These are phyloP conservation scores for Corylus heterophylla DNA, from an alignment of 306 rosid genomes.

Conservation along the genomic window DNA sequence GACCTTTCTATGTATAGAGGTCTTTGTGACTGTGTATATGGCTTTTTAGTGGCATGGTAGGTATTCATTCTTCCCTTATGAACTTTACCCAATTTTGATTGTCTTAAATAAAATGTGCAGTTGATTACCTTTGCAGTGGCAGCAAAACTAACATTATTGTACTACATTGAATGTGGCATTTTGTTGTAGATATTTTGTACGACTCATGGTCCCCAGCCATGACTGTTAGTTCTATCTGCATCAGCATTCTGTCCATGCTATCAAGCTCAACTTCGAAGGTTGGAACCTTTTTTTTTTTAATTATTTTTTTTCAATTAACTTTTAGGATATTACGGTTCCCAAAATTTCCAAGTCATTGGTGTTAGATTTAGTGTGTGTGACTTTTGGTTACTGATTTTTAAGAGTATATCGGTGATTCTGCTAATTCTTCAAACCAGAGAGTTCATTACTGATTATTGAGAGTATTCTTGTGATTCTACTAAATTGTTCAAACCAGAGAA, in stretches of 20 bases:
- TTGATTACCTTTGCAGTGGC: conserved; percentile 10
- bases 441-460: not conserved
- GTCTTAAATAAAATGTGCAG: not conserved
- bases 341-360: conserved; percentile 3
- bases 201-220: conserved; percentile 99
- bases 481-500: not conserved
- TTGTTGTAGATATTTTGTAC: conserved; percentile 89
- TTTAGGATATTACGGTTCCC: conserved; percentile 20
- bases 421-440: not conserved
- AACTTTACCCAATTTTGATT: not conserved
- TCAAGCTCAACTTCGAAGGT: conserved; percentile 98
- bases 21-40: not conserved
- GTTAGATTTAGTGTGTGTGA: not conserved
- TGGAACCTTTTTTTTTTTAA: conserved; percentile 17
- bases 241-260: conserved; percentile 99
- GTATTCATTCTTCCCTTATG: not conserved
- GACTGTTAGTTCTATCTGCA: conserved; percentile 99
- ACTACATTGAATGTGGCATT: conserved; percentile 21
- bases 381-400: not conserved
- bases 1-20: not conserved
- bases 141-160: conserved; percentile 36
- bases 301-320: conserved; percentile 10
- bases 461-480: not conserved
- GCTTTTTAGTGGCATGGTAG: not conserved
- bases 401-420: not conserved